These are phyloP conservation scores for Mucor sp. DNA, from an alignment of 371 early-diverging fungal species.

Conservation along the genomic window DNA sequence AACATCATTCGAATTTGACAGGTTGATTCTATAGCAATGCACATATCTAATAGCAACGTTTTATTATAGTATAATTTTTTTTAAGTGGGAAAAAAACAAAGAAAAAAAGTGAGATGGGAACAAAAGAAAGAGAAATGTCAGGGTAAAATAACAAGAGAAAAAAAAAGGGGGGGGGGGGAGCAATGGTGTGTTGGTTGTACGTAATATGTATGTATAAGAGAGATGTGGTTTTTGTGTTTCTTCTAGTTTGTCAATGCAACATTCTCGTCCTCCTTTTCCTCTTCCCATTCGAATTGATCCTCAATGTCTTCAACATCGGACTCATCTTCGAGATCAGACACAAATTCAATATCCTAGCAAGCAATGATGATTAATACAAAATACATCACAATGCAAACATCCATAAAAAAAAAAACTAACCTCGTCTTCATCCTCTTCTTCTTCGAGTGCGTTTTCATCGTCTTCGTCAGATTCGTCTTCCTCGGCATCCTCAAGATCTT, in stretches of 20 bases:
- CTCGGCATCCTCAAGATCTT: slow-evolving; percentile 69
- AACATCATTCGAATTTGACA: no score
- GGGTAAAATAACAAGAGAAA: neutral
- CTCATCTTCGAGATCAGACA: slow-evolving; percentile 37
- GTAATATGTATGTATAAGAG: neutral
- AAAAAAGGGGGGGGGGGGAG: no score
- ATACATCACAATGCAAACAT: neutral
- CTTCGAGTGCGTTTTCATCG: slow-evolving; percentile 61
- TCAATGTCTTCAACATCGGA: slow-evolving; percentile 42
- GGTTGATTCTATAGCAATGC: no score
- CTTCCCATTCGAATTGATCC: slow-evolving; percentile 38
- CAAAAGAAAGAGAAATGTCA: no score
- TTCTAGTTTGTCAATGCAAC: slow-evolving; percentile 16
- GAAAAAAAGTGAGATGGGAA: no score
- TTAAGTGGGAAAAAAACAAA: no score
- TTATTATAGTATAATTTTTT: no score
- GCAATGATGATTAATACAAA: neutral
- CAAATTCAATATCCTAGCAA: slow-evolving; percentile 26
- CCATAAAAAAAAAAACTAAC: slow-evolving; percentile 20
- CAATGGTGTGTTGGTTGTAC: neutral
- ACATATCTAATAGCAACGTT: no score
- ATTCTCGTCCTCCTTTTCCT: slow-evolving; percentile 30
- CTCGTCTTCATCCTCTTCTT: slow-evolving; percentile 56
- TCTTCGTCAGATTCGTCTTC: slow-evolving; percentile 78
- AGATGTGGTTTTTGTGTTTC: neutral